Conservation (phyloP, 257 asterid species). For the Penstemon newberryi region DNA sequence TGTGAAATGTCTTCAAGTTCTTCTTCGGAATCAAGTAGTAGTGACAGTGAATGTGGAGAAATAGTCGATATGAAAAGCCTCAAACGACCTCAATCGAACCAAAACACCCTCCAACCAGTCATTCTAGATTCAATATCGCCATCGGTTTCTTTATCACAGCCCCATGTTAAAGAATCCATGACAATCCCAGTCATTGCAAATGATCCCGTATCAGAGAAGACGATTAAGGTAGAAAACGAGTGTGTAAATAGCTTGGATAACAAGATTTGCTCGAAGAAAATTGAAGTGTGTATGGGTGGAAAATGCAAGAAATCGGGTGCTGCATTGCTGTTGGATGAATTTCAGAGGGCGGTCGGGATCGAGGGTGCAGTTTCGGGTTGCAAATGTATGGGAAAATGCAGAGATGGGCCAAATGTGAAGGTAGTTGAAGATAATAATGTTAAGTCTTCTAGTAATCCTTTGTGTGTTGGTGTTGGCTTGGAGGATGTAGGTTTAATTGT, state of each 20-base stretch:
- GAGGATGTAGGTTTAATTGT: too few species aligned
- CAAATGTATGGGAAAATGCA: conserved; percentile 93
- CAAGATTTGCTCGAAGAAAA: conserved; percentile 37
- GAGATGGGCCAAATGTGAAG: conserved; percentile 54
- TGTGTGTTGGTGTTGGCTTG: too few species aligned
- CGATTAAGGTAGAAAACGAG: background rate
- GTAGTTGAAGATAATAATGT: too few species aligned
- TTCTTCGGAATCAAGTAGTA: conserved; percentile 61
- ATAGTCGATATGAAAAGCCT: conserved; percentile 40
- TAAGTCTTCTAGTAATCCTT: too few species aligned
- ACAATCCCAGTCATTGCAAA: conserved; percentile 2
- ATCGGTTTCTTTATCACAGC: background rate
- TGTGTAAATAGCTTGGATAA: background rate
- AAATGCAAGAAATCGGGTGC: conserved; percentile 88
- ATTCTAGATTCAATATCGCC: conserved; percentile 25
- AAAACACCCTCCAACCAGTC: conserved; percentile 16
- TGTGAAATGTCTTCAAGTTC: conserved; percentile 49
- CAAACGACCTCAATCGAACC: conserved; percentile 19
- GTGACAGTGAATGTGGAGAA: conserved; percentile 59
- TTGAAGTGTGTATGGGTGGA: conserved; percentile 92
- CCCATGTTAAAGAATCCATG: background rate
- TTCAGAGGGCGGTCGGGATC: conserved; percentile 50
- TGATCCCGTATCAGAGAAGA: background rate
- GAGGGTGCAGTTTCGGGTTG: conserved; percentile 74
- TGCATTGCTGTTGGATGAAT: conserved; percentile 50